These are phyloP conservation scores for Aspergillus carlsbadensis DNA, from an alignment of 495 filamentous ascomycete species.

Conservation along the genomic window DNA sequence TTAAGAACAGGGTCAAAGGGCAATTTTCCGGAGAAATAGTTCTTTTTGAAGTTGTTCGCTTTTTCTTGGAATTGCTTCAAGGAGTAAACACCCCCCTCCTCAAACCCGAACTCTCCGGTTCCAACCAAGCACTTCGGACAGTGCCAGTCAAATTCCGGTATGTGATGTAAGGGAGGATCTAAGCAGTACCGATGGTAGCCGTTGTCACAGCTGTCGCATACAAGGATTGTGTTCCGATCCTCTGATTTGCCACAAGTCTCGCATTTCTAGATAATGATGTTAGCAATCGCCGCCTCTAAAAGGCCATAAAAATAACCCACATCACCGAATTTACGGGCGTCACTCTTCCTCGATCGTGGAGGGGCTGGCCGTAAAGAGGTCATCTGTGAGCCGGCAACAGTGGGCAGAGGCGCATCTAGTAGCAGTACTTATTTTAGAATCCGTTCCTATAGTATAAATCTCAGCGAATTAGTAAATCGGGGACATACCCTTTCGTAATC, in stretches of 20 bases:
- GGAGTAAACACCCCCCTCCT: conserved; percentile 95
- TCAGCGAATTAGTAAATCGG: background rate
- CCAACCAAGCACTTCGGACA: conserved; percentile 94
- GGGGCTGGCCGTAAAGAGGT: conserved; percentile 81
- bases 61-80: conserved; percentile 96
- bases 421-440: conserved; percentile 19
- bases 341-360: conserved; percentile 68
- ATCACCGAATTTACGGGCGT: conserved; percentile 69
- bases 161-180: conserved; percentile 76
- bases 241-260: conserved; percentile 85
- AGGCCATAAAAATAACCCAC: conserved; percentile 43
- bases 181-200: conserved; percentile 87
- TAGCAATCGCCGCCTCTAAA: background rate
- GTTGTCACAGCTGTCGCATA: conserved; percentile 92
- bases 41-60: conserved; percentile 89
- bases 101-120: conserved; percentile 95
- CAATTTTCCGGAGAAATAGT: conserved; percentile 89
- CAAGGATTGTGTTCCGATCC: conserved; percentile 63
- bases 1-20: conserved; percentile 83
- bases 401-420: conserved; percentile 74
- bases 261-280: conserved; percentile 60
- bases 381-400: conserved; percentile 96
- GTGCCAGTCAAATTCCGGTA: conserved; percentile 91
- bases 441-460: background rate
- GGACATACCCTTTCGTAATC: conserved; percentile 82